Evolutionary conservation across 176 grass and related monocot species (phyloP).

Genomic region (Pharus latifolius): DNA sequence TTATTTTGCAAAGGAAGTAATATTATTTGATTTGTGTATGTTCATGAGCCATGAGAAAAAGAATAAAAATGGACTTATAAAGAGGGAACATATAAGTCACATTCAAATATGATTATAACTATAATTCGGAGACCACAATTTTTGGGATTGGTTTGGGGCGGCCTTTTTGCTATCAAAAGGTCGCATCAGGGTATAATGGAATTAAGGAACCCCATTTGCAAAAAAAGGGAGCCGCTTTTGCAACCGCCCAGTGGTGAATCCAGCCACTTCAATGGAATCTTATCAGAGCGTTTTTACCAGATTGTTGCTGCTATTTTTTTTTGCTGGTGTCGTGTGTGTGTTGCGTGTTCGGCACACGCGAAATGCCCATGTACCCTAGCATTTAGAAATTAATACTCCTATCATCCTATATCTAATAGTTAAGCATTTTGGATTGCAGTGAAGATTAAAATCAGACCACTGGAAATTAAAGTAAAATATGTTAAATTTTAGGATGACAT

Average conservation of each 20-base stretch:
- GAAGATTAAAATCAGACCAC: no score
- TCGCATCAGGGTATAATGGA: conserved; percentile 12
- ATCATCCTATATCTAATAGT: no score
- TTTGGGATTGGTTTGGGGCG: background rate
- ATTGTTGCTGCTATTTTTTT: no score
- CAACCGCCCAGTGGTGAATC: background rate
- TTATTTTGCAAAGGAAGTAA: no score
- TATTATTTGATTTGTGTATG: no score
- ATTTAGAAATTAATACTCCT: no score
- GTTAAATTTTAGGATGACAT: no score
- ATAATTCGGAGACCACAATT: background rate
- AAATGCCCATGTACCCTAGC: background rate
- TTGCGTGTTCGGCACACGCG: background rate
- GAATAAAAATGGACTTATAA: background rate
- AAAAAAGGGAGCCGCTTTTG: background rate
- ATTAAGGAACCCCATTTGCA: conserved; percentile 18
- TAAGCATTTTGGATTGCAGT: no score
- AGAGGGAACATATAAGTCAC: no score
- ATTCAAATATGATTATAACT: background rate
- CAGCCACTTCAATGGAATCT: conserved; percentile 1
- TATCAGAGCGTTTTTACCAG: background rate
- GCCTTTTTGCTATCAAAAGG: background rate
- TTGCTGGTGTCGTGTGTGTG: background rate
- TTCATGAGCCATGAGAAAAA: no score
- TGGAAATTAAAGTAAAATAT: no score